Evolutionary conservation across 2,329 filamentous ascomycete species (phyloP).

Genomic region (Penicillium aurantiogriseum): DNA sequence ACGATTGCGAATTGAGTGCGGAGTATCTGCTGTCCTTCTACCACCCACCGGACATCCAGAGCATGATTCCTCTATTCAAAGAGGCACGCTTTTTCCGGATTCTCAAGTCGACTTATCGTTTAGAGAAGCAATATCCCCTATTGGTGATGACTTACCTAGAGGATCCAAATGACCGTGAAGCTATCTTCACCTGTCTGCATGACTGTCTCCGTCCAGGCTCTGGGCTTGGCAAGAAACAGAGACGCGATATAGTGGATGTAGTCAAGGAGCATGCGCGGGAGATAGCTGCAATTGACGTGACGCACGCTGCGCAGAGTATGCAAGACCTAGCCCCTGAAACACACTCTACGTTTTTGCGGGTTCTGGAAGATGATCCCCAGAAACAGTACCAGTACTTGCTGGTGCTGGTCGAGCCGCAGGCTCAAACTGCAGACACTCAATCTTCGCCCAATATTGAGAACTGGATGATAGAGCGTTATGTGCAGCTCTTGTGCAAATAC

Average conservation of each 20-base stretch:
- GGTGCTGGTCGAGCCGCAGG: conserved; percentile 68
- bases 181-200: conserved; percentile 74
- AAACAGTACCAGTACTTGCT: conserved; percentile 74
- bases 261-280: conserved; percentile 64
- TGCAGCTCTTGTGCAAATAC: conserved; percentile 87
- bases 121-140: conserved; percentile 74
- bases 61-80: conserved; percentile 73
- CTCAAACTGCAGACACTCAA: conserved; percentile 36
- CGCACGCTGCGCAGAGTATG: conserved; percentile 64
- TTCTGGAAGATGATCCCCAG: conserved; percentile 59
- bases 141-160: conserved; percentile 81
- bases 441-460: conserved; percentile 45
- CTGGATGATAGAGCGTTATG: conserved; percentile 75
- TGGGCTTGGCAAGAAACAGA: conserved; percentile 66
- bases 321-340: conserved; percentile 61
- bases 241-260: conserved; percentile 66
- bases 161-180: conserved; percentile 71
- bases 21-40: conserved; percentile 95
- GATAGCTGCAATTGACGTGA: conserved; percentile 66
- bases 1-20: conserved; percentile 94
- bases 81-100: conserved; percentile 85
- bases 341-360: conserved; percentile 64
- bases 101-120: conserved; percentile 80
- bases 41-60: conserved; percentile 76
- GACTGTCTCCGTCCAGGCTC: conserved; percentile 68